Evolutionary conservation across 768 basidiomycete genomes (phyloP).

Genomic region (Dentipellis fragilis): DNA sequence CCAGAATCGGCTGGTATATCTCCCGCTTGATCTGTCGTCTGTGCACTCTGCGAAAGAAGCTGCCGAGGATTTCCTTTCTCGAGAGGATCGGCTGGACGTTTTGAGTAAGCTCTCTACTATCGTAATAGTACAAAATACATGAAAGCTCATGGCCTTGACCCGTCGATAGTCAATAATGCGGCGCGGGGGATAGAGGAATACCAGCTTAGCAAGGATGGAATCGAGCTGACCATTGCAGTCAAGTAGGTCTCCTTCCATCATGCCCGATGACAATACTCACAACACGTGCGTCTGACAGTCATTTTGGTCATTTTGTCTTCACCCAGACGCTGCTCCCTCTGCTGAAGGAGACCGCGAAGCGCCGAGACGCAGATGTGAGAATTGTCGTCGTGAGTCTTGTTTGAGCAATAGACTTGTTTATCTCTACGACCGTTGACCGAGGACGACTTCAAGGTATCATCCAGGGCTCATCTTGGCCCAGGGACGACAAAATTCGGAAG

Average conservation of each 20-base stretch:
- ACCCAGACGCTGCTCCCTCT: conserved; percentile 22
- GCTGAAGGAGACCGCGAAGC: conserved; percentile 18
- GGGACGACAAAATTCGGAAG: not conserved
- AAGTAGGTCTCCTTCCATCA: conserved; percentile 25
- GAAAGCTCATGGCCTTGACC: not conserved
- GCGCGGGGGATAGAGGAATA: conserved; percentile 20
- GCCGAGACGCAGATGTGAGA: conserved; percentile 21
- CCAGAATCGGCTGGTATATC: conserved; percentile 27
- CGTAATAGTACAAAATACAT: not conserved
- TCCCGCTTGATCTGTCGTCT: too few species aligned
- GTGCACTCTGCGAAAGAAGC: conserved; percentile 34
- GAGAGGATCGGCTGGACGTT: conserved; percentile 45
- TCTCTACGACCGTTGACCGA: too few species aligned
- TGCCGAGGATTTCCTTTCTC: conserved; percentile 38
- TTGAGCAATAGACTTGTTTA: too few species aligned
- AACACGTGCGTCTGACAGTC: conserved; percentile 14
- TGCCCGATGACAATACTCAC: too few species aligned
- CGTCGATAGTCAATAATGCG: conserved; percentile 44
- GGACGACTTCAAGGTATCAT: not conserved
- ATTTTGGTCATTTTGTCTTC: conserved; percentile 20
- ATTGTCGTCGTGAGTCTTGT: conserved; percentile 20
- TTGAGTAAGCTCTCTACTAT: conserved; percentile 31
- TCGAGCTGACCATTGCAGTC: conserved; percentile 26
- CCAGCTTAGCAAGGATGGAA: conserved; percentile 19
- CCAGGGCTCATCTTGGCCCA: not conserved